A percentile compares a stretch with the other conserved stretches of the same genome.
Evolutionary conservation across 2,329 filamentous ascomycete species (phyloP).

Genomic region (Trichoderma atrobrunneum): DNA sequence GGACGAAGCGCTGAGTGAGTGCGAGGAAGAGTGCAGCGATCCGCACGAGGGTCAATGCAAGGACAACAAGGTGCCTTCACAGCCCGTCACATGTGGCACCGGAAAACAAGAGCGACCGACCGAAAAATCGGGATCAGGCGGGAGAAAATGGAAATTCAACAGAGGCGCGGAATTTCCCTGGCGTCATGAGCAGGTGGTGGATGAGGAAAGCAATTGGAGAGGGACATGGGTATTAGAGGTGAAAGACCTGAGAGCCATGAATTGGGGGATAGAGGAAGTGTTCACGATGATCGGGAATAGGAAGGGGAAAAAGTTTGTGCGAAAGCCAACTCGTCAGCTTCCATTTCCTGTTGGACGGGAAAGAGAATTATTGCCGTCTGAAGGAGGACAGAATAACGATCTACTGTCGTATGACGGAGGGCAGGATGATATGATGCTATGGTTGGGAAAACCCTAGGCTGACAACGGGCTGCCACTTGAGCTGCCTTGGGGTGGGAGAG

Average conservation of each 20-base stretch:
- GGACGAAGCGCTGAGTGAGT: no score
- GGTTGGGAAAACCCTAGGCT: no score
- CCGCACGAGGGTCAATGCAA: not conserved
- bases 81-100: not conserved
- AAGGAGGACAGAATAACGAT: not conserved
- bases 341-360: not conserved
- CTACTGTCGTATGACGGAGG: no score
- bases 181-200: not conserved
- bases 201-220: not conserved
- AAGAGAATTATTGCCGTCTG: not conserved
- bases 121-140: no score
- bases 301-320: not conserved
- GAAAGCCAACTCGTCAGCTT: not conserved
- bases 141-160: no score
- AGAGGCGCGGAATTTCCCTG: not conserved
- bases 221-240: not conserved
- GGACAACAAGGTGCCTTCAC: not conserved
- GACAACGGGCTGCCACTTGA: no score
- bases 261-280: not conserved
- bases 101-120: no score
- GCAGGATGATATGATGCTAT: no score
- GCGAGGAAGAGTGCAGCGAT: not conserved
- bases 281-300: accelerated
- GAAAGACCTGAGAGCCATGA: not conserved
- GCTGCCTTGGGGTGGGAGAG: no score